Base-by-base conservation (phyloP, 345 rosid genomes). In the Salix udensis region DNA sequence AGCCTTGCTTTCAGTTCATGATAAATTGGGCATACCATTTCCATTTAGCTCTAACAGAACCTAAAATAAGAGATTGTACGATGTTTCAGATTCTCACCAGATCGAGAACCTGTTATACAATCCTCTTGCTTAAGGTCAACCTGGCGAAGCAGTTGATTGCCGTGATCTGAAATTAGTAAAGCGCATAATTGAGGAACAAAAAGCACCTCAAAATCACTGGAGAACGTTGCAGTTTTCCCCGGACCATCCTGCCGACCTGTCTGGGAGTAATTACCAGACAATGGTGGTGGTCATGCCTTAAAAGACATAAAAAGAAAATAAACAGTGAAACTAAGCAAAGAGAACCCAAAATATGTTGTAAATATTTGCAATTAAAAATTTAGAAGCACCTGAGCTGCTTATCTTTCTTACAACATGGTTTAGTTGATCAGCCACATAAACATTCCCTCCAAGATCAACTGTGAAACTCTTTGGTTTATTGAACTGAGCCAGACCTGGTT, bases 211-310 rank as follows among this genome's bases (percentile, higher is more conserved):
- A 87, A 88, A 83, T 89, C 89, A 58, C 0, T 75, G 2, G 97
- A 90, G 80, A 92, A 92, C 3, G 93, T 82, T 24, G 97, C 97
- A 74, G 88, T 89, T 75, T 88, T 89, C 6, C 88, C 91, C 2
- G 94, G 94, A 64, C 94, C 94, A 73, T 92, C 93, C 60, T 77
- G 44, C 97, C 94, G 12, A 5, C 0, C 37, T 46, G 77, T 58
- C 55, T 74, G 65, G 18, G 89, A 80, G 72, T 23, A 62, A 30
- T 91, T 92, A 53, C 92, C 93, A 76, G 90, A 28, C 91, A 48
- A 92, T 89, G 7, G 97, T 90, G 23, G 78, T 89, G 21, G 78
- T 88, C 73, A 88, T 91, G 72, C 91, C 91, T 90, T 76, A 71
- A 69, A 28, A 52, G 21, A 2, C 26, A 24, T 24, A 26, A 68